Base-by-base conservation (phyloP, 441 rosid genomes). In the Pelargonium myrrhifolium region DNA sequence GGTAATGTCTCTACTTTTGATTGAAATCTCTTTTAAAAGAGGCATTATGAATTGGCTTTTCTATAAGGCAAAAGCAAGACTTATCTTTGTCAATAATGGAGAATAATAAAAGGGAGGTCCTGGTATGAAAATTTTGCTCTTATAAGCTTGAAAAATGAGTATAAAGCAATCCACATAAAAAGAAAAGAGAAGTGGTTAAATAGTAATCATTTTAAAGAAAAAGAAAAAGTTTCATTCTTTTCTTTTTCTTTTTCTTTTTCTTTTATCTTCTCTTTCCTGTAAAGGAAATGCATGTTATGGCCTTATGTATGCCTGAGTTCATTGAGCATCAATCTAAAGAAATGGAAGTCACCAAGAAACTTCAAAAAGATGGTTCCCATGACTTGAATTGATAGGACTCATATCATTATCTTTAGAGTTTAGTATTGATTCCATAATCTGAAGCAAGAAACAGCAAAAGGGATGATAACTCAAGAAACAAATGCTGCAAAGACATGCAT, bases 151-250 rank as follows among this genome's bases (percentile, higher is more conserved):
- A 58, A 28, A 61, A 21, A 3, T 35, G 42, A 37, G 67, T 24
- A 53, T 47, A 65, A 61, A 55, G 43, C 24, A 11, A 21, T 39
- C 37, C 74, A 73, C 17, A 39, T 26, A 55, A 53, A 72, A 72
- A 69, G 53, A 49, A 49, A n/a, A 69, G 67, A 28, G 59, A 67
- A 69, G 51, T 5, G 70, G 26, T 31, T 24, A 47, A 58, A 31
- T 64, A 67, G 42, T n/a, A 61, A 47, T 20, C 22, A 73, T 65
- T 21, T 58, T 59, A 77, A 77, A 77, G 80, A 53, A 74, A 77
- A 77, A 77, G 80, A 45, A 43, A 71, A 68, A 68, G 70, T 68
- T 31, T 64, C 40, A 15, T 51, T 51, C 58, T 15, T 51, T n/a
- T 15, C 17, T 51, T 51, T 51, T 14, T 15, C 18, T 15, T 18